Evolutionary conservation across 2,329 filamentous ascomycete species (phyloP).

Genomic region (Ophiostoma tasmaniense): DNA sequence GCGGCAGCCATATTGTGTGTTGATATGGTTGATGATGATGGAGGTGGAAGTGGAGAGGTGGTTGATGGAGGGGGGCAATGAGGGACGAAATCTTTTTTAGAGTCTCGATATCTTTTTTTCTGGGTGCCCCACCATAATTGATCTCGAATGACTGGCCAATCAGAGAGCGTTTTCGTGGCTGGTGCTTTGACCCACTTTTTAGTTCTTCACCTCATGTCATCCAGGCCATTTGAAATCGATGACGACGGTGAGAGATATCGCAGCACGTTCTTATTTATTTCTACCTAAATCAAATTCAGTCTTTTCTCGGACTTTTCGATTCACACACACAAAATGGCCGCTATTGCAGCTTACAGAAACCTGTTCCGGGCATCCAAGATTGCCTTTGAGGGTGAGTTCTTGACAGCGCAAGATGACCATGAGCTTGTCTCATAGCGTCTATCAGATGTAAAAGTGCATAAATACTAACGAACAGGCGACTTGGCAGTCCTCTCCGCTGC

Average conservation of each 20-base stretch:
- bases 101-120: constrained; percentile 18
- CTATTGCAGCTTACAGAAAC: constrained; percentile 68
- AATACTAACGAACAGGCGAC: constrained; percentile 18
- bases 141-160: not conserved
- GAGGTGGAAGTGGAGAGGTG: not conserved
- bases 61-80: not conserved
- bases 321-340: constrained; percentile 28
- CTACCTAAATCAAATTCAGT: not conserved
- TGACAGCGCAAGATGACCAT: not conserved
- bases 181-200: not conserved
- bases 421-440: not conserved
- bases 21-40: constrained; percentile 9
- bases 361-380: constrained; percentile 72
- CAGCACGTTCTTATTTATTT: not conserved
- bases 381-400: constrained; percentile 66
- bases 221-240: not conserved
- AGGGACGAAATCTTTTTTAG: not conserved
- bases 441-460: not conserved
- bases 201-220: not conserved
- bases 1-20: constrained; percentile 53
- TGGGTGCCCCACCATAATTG: constrained; percentile 10
- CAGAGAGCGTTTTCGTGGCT: not conserved
- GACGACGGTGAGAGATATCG: not conserved
- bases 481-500: constrained; percentile 58
- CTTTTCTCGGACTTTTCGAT: not conserved